Conservation (phyloP, 331 rosid genomes). For the Malus hybrid region DNA sequence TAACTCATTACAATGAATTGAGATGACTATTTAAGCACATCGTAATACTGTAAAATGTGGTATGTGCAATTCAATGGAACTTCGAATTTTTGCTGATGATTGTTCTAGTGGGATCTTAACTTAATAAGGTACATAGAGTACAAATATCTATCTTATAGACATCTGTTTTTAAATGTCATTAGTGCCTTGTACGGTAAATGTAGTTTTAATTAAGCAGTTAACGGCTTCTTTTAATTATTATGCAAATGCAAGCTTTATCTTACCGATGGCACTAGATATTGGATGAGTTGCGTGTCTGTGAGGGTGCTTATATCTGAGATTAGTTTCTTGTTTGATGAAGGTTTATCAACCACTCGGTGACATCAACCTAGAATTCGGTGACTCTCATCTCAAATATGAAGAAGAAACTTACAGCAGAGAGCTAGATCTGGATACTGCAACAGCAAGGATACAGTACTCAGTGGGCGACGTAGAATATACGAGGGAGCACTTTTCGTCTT, state of each 20-base stretch:
- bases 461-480: conserved; percentile 66
- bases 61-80: not conserved
- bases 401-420: conserved; percentile 61
- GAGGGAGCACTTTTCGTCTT: conserved; percentile 80
- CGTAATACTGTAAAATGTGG: not conserved
- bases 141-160: not conserved
- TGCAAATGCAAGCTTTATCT: not conserved
- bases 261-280: not conserved
- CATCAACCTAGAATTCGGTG: conserved; percentile 69
- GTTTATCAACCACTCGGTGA: conserved; percentile 85
- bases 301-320: conserved; percentile 8
- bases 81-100: not conserved
- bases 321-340: conserved; percentile 38
- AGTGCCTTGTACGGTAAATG: not conserved
- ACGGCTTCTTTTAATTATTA: not conserved
- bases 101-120: no score
- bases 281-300: not conserved
- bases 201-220: not conserved
- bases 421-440: conserved; percentile 76
- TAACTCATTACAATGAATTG: no score
- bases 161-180: not conserved
- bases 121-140: not conserved
- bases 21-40: no score
- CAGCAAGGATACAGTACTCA: conserved; percentile 54
- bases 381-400: conserved; percentile 54